Conservation (phyloP, 805 yeast genomes). For the Saitoella complicata region DNA sequence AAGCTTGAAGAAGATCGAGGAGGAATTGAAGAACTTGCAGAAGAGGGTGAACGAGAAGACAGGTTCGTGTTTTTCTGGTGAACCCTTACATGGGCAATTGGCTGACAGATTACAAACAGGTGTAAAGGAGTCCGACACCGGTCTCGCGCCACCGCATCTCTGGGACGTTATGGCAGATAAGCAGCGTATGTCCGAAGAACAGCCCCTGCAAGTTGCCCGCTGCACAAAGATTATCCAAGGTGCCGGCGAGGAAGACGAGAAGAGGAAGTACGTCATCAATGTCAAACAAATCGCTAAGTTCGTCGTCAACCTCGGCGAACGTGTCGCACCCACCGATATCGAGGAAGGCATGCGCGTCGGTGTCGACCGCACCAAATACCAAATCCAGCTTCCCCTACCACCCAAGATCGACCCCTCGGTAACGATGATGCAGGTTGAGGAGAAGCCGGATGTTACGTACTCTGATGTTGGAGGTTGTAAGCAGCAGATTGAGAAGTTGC, state of each 20-base stretch:
- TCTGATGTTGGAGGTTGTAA: constrained; percentile 98
- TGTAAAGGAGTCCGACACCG: constrained; percentile 73
- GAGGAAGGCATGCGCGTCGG: constrained; percentile 99
- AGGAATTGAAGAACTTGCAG: constrained; percentile 73
- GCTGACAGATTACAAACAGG: constrained; percentile 2
- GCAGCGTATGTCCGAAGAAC: constrained; percentile 83
- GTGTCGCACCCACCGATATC: constrained; percentile 95
- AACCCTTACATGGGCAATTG: neutral
- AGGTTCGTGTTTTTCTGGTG: constrained; percentile 29
- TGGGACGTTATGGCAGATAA: constrained; percentile 98
- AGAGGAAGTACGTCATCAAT: constrained; percentile 85
- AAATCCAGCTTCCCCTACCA: constrained; percentile 91
- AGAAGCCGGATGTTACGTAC: constrained; percentile 96
- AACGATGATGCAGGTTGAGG: constrained; percentile 99
- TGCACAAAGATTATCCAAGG: constrained; percentile 80
- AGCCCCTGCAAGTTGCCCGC: constrained; percentile 94
- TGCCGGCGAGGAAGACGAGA: constrained; percentile 42
- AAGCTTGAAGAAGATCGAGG: constrained; percentile 64
- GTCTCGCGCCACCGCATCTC: constrained; percentile 87
- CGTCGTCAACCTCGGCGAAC: constrained; percentile 83
- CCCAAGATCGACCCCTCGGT: constrained; percentile 96
- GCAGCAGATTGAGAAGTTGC: constrained; percentile 89
- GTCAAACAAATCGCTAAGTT: constrained; percentile 96
- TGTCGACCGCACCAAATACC: constrained; percentile 92
- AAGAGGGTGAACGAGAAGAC: constrained; percentile 82